Percentiles rank a stretch among this genome's conserved stretches.
Evolutionary conservation across 2,329 filamentous ascomycete species (phyloP).

Genomic region (Hypoxylon sp.): DNA sequence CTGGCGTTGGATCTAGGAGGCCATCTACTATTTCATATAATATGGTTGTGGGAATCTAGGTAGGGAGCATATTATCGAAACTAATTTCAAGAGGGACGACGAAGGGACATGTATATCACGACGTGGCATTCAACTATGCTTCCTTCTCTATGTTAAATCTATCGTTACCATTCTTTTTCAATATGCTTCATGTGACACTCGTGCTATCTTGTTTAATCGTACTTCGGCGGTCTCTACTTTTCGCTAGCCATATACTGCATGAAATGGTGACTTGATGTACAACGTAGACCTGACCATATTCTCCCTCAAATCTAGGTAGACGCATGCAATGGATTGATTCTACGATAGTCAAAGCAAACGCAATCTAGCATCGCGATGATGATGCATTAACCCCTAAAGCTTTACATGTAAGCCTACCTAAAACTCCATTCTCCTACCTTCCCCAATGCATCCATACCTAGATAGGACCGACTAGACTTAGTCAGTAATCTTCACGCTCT

Average conservation of each 20-base stretch:
- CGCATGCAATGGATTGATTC: not conserved
- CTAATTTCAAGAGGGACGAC: not conserved
- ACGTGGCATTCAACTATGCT: not conserved
- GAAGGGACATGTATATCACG: not conserved
- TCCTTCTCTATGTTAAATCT: not conserved
- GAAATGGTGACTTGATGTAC: no score
- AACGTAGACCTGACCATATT: not conserved
- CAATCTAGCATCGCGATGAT: not conserved
- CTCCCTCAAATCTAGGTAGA: not conserved
- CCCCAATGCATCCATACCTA: not conserved
- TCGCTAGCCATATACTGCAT: no score
- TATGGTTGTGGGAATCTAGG: conserved; percentile 11
- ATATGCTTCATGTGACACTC: no score
- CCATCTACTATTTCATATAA: conserved; percentile 8
- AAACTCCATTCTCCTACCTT: conserved; percentile 1
- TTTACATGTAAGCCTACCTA: not conserved
- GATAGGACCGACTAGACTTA: not conserved
- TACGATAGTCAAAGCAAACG: not conserved
- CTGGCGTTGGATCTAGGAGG: not conserved
- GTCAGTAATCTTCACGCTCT: conserved; percentile 5
- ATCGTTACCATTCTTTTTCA: no score
- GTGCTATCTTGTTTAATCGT: no score
- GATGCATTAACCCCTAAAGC: not conserved
- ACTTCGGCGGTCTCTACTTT: no score
- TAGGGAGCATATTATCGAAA: conserved; percentile 2